Base-by-base conservation (phyloP, 2,329 filamentous ascomycete species). In the Sporothrix sp. region DNA sequence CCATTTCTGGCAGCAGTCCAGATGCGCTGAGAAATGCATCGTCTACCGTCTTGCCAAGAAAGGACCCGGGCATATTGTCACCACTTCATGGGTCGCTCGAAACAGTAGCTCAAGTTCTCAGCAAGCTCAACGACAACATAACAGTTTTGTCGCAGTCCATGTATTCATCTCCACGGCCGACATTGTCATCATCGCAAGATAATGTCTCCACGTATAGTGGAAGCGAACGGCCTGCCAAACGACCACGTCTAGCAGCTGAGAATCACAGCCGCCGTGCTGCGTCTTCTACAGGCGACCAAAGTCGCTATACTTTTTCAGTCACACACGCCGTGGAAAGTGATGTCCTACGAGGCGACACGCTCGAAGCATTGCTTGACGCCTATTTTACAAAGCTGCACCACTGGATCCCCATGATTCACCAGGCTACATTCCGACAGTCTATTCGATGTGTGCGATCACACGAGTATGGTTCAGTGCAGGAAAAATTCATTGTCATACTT, bases 41-140 rank as follows among this genome's bases (percentile, higher is more conserved):
- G n/a, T n/a, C n/a, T n/a, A 35, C 33, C 33, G 11, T 27, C 21
- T 14, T 18, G 10, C 8, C n/a, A 28, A n/a, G 7, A 13, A 42
- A 5, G 21, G 21, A 18, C 13, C 23, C 23, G 5, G 23, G 27
- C 16, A 42, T 42, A 14, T 5, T 42, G 7, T 13, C 23, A 14
- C 38, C 38, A 16, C 6, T 42, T 16, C 38, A 42, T 23, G 38
- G 38, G 21, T 42, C 38, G 9, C 38, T 42, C 7, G 38, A n/a
- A 9, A 28, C 38, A 2, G 38, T 42, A 7, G 38, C 38, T n/a
- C 38, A 28, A 2, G 38, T 42, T 23, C 38, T 42, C 38, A 28
- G 38, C 38, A 42, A 42, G 21, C 38, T 42, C 23, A 42, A 42
- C 14, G 38, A 42, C 23, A 42, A 42, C 23, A 42, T 42, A 21